Evolutionary conservation across 2,329 filamentous ascomycete species (phyloP).

Genomic region (Cordyceps cicadae): DNA sequence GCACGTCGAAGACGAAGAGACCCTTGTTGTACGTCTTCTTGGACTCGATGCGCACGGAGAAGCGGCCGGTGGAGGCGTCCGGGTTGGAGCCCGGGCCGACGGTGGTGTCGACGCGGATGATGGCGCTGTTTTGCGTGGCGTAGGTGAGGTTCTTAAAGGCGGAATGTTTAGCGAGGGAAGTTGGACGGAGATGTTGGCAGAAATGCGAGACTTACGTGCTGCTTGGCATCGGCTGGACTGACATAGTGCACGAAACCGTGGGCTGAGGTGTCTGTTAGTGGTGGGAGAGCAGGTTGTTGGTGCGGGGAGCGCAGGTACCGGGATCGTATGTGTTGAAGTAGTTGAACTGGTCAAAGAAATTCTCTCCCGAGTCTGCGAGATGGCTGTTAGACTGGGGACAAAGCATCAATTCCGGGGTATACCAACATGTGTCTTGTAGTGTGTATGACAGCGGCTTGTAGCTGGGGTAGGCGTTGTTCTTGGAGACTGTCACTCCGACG

Average conservation of each 20-base stretch:
- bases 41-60: conserved; percentile 55
- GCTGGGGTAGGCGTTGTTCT: conserved; percentile 38
- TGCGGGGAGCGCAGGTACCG: conserved; percentile 20
- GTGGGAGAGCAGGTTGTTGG: neutral
- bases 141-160: conserved; percentile 53
- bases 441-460: conserved; percentile 40
- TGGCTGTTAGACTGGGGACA: neutral
- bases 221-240: conserved; percentile 30
- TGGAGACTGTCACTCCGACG: conserved; percentile 33
- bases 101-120: conserved; percentile 54
- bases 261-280: conserved; percentile 22
- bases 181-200: neutral
- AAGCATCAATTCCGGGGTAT: neutral
- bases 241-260: conserved; percentile 48
- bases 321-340: conserved; percentile 45
- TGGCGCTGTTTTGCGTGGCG: conserved; percentile 41
- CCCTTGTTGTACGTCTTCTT: conserved; percentile 52
- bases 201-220: conserved; percentile 29
- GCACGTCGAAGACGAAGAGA: conserved; percentile 60
- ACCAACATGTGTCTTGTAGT: conserved; percentile 41
- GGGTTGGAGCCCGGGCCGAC: conserved; percentile 39
- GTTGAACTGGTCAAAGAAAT: conserved; percentile 48
- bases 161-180: neutral
- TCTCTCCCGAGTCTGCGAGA: conserved; percentile 38
- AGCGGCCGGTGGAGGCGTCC: conserved; percentile 49